phyloP scores from a whole-genome alignment of 2,329 filamentous ascomycete species.

The Talaromyces sp. region DNA sequence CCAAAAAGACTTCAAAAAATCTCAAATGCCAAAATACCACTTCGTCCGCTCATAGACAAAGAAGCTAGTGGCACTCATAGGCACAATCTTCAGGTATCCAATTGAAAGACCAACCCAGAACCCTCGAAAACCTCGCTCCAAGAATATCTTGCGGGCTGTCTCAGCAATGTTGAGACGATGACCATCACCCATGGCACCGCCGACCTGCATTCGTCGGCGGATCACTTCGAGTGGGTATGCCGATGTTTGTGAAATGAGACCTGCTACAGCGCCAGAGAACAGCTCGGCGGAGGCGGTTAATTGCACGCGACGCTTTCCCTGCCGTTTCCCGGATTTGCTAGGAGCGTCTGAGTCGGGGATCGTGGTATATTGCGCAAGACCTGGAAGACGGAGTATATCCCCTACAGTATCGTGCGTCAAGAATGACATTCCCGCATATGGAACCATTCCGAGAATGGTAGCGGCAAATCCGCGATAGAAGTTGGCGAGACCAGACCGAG shows the following conservation, averaged over 20 bases:
- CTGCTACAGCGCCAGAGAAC: conserved; percentile 74
- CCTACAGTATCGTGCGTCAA: conserved; percentile 87
- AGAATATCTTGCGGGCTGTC: conserved; percentile 68
- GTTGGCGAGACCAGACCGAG: conserved; percentile 69
- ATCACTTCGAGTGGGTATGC: conserved; percentile 95
- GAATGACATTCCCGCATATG: conserved; percentile 93
- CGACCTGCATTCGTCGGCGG: conserved; percentile 89
- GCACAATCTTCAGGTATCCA: conserved; percentile 90
- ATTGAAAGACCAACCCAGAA: conserved; percentile 94
- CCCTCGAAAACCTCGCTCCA: conserved; percentile 69
- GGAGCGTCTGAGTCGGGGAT: conserved; percentile 53
- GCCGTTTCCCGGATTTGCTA: conserved; percentile 33
- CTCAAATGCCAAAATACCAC: conserved; percentile 56
- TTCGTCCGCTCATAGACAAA: conserved; percentile 64
- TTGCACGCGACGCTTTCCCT: conserved; percentile 57
- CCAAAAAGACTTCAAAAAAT: neutral
- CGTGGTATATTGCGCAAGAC: conserved; percentile 67
- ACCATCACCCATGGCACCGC: conserved; percentile 87
- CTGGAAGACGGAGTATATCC: conserved; percentile 69
- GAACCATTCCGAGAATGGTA: conserved; percentile 89
- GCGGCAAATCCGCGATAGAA: conserved; percentile 94
- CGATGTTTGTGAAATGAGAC: conserved; percentile 81
- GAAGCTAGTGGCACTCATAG: conserved; percentile 73
- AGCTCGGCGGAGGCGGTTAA: conserved; percentile 85
- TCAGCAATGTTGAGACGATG: conserved; percentile 71